Conservation (phyloP, 2,329 filamentous ascomycete species). For the Beauveria varroae region DNA sequence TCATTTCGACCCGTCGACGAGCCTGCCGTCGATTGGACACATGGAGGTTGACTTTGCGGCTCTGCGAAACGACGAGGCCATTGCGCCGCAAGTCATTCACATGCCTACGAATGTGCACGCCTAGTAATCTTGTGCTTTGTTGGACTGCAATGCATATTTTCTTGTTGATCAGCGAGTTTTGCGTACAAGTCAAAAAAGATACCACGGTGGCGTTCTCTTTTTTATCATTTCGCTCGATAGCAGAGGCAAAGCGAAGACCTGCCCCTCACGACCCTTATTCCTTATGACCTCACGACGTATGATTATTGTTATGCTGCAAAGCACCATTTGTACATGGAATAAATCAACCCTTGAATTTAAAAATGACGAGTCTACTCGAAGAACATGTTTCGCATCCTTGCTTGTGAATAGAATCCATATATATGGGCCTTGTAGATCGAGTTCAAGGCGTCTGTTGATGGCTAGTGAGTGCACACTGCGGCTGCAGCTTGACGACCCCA, state of each 20-base stretch:
- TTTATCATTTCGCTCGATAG: neutral
- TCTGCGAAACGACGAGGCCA: neutral
- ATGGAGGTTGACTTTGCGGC: slow-evolving; percentile 9
- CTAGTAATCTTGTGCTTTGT: neutral
- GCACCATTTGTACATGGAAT: neutral
- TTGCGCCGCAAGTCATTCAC: neutral
- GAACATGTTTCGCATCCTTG: neutral
- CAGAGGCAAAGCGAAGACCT: neutral
- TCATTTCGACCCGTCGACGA: neutral
- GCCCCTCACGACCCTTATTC: neutral
- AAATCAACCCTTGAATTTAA: neutral
- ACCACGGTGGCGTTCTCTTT: neutral
- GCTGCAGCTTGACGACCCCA: neutral
- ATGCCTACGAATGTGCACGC: neutral
- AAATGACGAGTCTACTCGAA: neutral
- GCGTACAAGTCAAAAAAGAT: neutral
- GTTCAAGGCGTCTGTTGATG: neutral
- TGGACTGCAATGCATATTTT: neutral
- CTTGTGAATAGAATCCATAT: neutral
- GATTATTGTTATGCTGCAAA: neutral
- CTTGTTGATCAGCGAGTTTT: slow-evolving; percentile 10
- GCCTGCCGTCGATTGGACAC: neutral
- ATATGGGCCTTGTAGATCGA: neutral
- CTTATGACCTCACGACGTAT: neutral
- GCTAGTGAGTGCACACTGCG: neutral